Conservation (phyloP, 768 basidiomycete genomes). For the Leccinum uliginosum region DNA sequence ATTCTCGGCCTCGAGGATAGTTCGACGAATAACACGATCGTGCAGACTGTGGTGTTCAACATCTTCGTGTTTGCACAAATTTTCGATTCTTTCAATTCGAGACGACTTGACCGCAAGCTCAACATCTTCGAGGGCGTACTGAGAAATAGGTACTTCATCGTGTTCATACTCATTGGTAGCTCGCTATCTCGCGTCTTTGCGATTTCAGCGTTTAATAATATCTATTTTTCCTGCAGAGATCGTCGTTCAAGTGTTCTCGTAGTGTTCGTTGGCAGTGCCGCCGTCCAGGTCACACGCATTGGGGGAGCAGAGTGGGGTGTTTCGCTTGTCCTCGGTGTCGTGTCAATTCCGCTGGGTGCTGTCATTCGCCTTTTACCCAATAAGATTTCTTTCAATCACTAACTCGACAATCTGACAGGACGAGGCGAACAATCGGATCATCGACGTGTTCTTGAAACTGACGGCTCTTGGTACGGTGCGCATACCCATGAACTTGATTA, state of each 20-base stretch:
- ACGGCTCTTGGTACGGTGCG: too few relatives aligned
- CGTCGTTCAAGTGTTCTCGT: slow-evolving; percentile 80
- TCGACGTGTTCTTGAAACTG: too few relatives aligned
- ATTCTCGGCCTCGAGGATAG: slow-evolving; percentile 61
- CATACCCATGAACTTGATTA: too few relatives aligned
- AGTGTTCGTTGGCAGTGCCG: slow-evolving; percentile 86
- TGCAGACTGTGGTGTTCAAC: slow-evolving; percentile 93
- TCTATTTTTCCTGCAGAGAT: slow-evolving; percentile 57
- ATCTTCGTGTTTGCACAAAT: slow-evolving; percentile 97
- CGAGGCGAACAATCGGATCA: too few relatives aligned
- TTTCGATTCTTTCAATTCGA: slow-evolving; percentile 90
- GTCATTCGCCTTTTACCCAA: slow-evolving; percentile 80
- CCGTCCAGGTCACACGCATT: slow-evolving; percentile 83
- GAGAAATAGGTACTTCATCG: slow-evolving; percentile 80
- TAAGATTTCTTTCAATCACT: slow-evolving; percentile 21
- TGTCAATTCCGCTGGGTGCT: slow-evolving; percentile 85
- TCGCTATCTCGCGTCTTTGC: slow-evolving; percentile 8
- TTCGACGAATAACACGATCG: slow-evolving; percentile 36
- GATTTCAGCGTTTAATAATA: slow-evolving; percentile 6
- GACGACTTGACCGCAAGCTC: slow-evolving; percentile 77
- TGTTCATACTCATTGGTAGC: slow-evolving; percentile 79
- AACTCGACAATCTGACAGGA: slow-evolving; percentile 21
- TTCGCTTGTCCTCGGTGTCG: slow-evolving; percentile 78
- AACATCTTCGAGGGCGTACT: slow-evolving; percentile 86
- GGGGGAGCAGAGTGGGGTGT: slow-evolving; percentile 90